Percentiles rank a stretch among this genome's conserved stretches.
phyloP scores from a whole-genome alignment of 768 basidiomycete genomes.

The Termitomyces titanicus region DNA sequence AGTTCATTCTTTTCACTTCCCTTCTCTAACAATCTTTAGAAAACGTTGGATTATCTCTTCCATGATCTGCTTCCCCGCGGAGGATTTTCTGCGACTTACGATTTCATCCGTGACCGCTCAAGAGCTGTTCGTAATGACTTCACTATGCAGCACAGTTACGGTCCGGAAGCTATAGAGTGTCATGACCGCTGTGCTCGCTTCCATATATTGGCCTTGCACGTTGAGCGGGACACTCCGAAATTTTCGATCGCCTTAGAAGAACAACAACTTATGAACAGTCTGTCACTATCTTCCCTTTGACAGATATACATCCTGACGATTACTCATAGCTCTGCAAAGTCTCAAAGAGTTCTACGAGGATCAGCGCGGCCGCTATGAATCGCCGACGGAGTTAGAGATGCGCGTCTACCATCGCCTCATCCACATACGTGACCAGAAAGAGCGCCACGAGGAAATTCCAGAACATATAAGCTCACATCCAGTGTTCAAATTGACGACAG shows the following conservation, averaged over 20 bases:
- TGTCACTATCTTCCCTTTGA: conserved; percentile 24
- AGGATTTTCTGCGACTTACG: conserved; percentile 67
- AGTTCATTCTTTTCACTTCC: background rate
- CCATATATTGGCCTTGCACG: conserved; percentile 82
- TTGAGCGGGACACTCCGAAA: conserved; percentile 48
- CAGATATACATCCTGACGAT: background rate
- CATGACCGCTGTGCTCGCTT: conserved; percentile 93
- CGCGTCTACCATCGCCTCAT: conserved; percentile 91
- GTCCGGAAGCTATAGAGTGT: conserved; percentile 76
- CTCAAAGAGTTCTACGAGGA: conserved; percentile 94
- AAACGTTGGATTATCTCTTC: conserved; percentile 91
- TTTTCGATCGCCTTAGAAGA: conserved; percentile 75
- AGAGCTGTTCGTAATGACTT: conserved; percentile 91
- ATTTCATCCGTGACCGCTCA: conserved; percentile 90
- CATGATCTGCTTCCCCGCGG: conserved; percentile 68
- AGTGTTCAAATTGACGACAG: conserved; percentile 78
- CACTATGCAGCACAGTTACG: conserved; percentile 85
- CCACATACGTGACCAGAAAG: conserved; percentile 82
- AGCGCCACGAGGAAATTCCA: conserved; percentile 73
- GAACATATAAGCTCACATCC: conserved; percentile 63
- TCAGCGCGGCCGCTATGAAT: conserved; percentile 60
- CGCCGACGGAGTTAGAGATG: conserved; percentile 91
- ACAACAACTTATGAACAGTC: conserved; percentile 90
- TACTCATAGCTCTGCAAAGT: conserved; percentile 72
- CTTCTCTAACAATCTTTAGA: conserved; percentile 35